These are phyloP conservation scores for Fomitopsis pulvina DNA, from an alignment of 768 basidiomycete species.

Conservation along the genomic window DNA sequence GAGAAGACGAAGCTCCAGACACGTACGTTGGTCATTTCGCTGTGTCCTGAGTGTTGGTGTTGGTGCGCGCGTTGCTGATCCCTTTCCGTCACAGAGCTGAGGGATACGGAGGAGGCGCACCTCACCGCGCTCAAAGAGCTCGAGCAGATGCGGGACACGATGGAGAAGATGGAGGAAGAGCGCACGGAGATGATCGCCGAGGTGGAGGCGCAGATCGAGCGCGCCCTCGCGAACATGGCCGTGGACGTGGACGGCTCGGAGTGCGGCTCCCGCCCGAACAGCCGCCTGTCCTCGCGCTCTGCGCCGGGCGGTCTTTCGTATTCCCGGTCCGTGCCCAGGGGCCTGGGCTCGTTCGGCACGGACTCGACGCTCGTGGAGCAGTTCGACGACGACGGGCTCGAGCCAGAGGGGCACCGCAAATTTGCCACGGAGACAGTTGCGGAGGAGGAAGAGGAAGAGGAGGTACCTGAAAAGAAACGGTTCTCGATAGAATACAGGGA, in stretches of 20 bases:
- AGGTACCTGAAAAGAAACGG: constrained; percentile 57
- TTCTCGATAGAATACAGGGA: constrained; percentile 71
- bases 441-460: constrained; percentile 53
- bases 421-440: constrained; percentile 47
- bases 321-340: constrained; percentile 40
- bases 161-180: constrained; percentile 85
- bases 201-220: constrained; percentile 87
- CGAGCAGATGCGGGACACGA: constrained; percentile 73
- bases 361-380: constrained; percentile 77
- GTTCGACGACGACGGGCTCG: constrained; percentile 39
- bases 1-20: constrained; percentile 75
- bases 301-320: constrained; percentile 53
- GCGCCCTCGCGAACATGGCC: constrained; percentile 79
- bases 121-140: constrained; percentile 76
- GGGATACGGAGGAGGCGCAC: constrained; percentile 78
- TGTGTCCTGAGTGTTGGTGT: background rate
- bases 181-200: constrained; percentile 89
- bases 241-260: constrained; percentile 77
- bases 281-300: constrained; percentile 54
- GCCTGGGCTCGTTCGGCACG: constrained; percentile 64
- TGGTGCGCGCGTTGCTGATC: background rate
- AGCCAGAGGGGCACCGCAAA: constrained; percentile 25
- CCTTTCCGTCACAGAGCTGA: constrained; percentile 47
- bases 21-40: constrained; percentile 42
- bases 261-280: constrained; percentile 60